Base-by-base conservation (phyloP, 2,329 filamentous ascomycete genomes). In the Epichloe glyceriae region DNA sequence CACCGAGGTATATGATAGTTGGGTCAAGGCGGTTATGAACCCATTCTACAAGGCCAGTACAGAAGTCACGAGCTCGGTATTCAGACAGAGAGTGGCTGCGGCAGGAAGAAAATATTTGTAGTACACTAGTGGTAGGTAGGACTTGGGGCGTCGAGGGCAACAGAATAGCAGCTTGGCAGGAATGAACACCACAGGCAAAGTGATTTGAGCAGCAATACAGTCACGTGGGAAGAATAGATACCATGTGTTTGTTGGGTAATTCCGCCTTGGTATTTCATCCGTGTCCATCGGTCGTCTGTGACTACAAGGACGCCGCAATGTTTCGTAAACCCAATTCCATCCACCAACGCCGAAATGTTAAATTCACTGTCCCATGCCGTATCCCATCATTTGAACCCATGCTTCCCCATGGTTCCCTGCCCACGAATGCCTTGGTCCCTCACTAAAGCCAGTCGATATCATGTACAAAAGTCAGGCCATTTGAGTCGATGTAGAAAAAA, bases 1-100 rank as follows among this genome's bases (percentile, higher is more conserved):
- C 72, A 76, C 79, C 15, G 93, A 98, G 64, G 86, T 96, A 12
- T 97, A 96, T 70, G 93, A 98, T 70, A 88, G 83, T 58, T 98
- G 91, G 84, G 80, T 95, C 57, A 98, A 98, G 76, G 87, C 90
- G 12, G 82, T 90, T 52, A 97, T 98, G 93, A 97, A 82, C 64
- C 93, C 93, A 0, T 98, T 98, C 67, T 97, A 96, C 72, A 76
- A 78, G 50, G 80, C 85, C 50, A 91, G 95, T 57, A 86, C 86
- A 75, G 83, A 87, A 59, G 83, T 98, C 49, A 82, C 77, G 63
- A 97, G 90, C 67, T 86, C 88, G 0, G 79, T 96, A 1, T 98
- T 98, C 66, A 78, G 87, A 57, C 73, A 79, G 51, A 80, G 86
- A 61, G 89, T 98, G 19, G 82, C 81, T 1, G 88, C 88, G 2